These are phyloP conservation scores for Chimonanthus salicifolius DNA, from an alignment of 164 flowering plant species.

Conservation along the genomic window DNA sequence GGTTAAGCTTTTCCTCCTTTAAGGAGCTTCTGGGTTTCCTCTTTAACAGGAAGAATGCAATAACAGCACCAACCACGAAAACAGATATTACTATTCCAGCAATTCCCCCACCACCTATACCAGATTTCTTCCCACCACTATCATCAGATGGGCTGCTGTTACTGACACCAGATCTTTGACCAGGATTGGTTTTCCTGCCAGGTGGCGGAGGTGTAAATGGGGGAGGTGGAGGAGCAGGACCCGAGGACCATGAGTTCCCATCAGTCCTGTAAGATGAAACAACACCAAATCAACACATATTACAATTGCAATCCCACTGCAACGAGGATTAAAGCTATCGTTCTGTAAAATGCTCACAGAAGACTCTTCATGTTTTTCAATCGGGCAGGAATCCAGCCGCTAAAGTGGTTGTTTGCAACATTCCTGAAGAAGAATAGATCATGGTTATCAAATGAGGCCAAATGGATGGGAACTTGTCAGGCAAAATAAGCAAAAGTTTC, in stretches of 20 bases:
- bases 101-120: conserved; percentile 70
- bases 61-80: conserved; percentile 65
- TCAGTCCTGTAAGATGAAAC: conserved; percentile 39
- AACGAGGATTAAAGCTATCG: too few species aligned
- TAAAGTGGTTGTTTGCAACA: conserved; percentile 71
- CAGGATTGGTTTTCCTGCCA: conserved; percentile 20
- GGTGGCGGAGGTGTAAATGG: conserved; percentile 74
- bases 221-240: conserved; percentile 95
- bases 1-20: conserved; percentile 64
- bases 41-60: conserved; percentile 70
- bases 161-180: conserved; percentile 34
- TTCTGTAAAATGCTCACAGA: conserved; percentile 45
- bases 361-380: conserved; percentile 48
- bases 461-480: not conserved
- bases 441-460: not conserved
- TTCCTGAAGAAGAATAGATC: conserved; percentile 38
- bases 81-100: conserved; percentile 80
- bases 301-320: too few species aligned
- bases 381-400: conserved; percentile 76
- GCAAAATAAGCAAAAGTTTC: not conserved
- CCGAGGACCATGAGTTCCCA: conserved; percentile 66
- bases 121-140: conserved; percentile 55
- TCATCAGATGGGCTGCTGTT: conserved; percentile 24
- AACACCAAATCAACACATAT: not conserved
- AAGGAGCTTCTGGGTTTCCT: conserved; percentile 50